Evolutionary conservation across 2,329 filamentous ascomycete species (phyloP).

Genomic region (Stemphylium vesicarium): DNA sequence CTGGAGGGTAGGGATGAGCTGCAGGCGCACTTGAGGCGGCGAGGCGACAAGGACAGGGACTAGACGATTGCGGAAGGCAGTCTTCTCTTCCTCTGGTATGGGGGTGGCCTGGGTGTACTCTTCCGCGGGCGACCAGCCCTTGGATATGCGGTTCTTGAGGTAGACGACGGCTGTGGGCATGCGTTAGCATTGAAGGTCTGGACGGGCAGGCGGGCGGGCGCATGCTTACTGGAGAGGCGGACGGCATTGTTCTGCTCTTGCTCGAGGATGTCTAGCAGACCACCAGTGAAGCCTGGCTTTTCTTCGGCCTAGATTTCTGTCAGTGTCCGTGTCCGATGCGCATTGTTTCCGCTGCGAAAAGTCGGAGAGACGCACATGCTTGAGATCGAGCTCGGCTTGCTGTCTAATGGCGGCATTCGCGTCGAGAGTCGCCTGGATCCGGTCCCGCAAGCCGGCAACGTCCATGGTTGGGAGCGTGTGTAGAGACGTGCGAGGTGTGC

Average conservation of each 20-base stretch:
- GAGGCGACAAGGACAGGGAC: constrained; percentile 87
- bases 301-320: constrained; percentile 75
- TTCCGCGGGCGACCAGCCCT: constrained; percentile 83
- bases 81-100: constrained; percentile 89
- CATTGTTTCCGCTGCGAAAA: constrained; percentile 8
- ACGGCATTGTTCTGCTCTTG: constrained; percentile 84
- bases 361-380: constrained; percentile 66
- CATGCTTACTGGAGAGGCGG: constrained; percentile 78
- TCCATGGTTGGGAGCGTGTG: constrained; percentile 65
- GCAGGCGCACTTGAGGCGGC: constrained; percentile 81
- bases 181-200: constrained; percentile 29
- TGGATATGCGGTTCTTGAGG: constrained; percentile 95
- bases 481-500: constrained; percentile 16
- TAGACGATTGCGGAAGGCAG: constrained; percentile 82
- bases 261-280: constrained; percentile 88
- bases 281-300: constrained; percentile 86
- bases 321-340: constrained; percentile 28
- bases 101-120: constrained; percentile 74
- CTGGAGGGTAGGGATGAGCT: constrained; percentile 92
- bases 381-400: constrained; percentile 80
- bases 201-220: constrained; percentile 20
- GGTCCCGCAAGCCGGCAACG: constrained; percentile 74
- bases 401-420: constrained; percentile 76
- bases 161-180: constrained; percentile 81
- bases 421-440: constrained; percentile 78